Percentiles rank a stretch among this genome's conserved stretches.
Conservation (phyloP, 139 green algal species). For the Pedinophyceae sp. region DNA sequence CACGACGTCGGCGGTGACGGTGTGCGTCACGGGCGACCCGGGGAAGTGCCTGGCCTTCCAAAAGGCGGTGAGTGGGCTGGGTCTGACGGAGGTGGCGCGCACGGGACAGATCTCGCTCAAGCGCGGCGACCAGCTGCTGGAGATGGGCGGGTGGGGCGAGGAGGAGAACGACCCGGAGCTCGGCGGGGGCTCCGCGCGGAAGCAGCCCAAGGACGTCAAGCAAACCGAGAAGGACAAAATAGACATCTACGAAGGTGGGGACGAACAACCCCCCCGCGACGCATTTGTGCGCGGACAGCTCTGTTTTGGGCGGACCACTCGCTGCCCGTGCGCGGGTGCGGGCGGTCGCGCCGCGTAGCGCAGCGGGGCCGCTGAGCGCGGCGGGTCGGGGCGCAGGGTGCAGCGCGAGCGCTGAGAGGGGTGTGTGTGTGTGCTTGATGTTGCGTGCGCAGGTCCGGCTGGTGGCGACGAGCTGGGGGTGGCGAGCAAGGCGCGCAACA, state of each 20-base stretch:
- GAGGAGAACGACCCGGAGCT: conserved; percentile 4
- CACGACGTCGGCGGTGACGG: conserved; percentile 33
- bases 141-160: conserved; percentile 22
- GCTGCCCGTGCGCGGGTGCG: too few species aligned
- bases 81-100: conserved; percentile 66
- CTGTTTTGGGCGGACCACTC: too few species aligned
- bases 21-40: conserved; percentile 68
- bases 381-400: too few species aligned
- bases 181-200: background rate
- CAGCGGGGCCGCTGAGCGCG: background rate
- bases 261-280: too few species aligned
- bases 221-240: background rate
- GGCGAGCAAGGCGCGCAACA: conserved; percentile 43
- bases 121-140: conserved; percentile 46
- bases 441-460: conserved; percentile 8
- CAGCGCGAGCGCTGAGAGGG: too few species aligned
- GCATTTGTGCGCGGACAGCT: too few species aligned
- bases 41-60: conserved; percentile 70
- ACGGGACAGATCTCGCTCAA: conserved; percentile 81
- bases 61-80: conserved; percentile 54
- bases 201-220: background rate
- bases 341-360: too few species aligned
- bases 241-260: too few species aligned
- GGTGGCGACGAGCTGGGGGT: background rate
- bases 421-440: too few species aligned